Conservation (phyloP, 2,329 filamentous ascomycete genomes). For the Capronia americana region DNA sequence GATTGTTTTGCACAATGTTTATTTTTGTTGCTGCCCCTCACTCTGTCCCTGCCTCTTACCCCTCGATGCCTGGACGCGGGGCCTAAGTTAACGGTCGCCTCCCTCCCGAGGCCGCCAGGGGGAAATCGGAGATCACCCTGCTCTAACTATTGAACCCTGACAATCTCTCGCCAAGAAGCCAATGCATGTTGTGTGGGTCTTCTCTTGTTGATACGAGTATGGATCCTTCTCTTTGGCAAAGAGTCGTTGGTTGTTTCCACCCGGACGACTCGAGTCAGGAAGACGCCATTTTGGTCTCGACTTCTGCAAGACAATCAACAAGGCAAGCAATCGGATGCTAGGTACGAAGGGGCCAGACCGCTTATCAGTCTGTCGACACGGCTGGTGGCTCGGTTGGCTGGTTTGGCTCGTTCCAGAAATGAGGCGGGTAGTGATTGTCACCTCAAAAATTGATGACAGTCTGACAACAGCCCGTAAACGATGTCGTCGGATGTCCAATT, state of each 20-base stretch:
- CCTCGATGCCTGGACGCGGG: constrained; percentile 14
- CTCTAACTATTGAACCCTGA: constrained; percentile 14
- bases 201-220: constrained; percentile 1
- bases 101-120: constrained; percentile 9
- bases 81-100: constrained; percentile 7
- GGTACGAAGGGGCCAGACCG: constrained; percentile 3
- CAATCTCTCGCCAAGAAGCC: neutral
- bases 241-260: neutral
- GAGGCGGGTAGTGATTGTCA: neutral
- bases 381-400: constrained; percentile 11
- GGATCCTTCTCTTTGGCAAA: neutral
- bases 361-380: constrained; percentile 18
- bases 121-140: constrained; percentile 17
- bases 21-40: constrained; percentile 16
- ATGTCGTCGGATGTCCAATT: neutral
- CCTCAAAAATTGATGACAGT: neutral
- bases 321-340: constrained; percentile 9
- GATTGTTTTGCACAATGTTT: constrained; percentile 12
- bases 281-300: constrained; percentile 11
- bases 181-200: constrained; percentile 12
- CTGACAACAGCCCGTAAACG: neutral
- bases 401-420: constrained; percentile 13
- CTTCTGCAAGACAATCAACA: constrained; percentile 18
- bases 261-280: neutral
- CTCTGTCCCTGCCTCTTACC: constrained; percentile 1